Base-by-base conservation (phyloP, 345 rosid genomes). In the Nasturtium officinale region DNA sequence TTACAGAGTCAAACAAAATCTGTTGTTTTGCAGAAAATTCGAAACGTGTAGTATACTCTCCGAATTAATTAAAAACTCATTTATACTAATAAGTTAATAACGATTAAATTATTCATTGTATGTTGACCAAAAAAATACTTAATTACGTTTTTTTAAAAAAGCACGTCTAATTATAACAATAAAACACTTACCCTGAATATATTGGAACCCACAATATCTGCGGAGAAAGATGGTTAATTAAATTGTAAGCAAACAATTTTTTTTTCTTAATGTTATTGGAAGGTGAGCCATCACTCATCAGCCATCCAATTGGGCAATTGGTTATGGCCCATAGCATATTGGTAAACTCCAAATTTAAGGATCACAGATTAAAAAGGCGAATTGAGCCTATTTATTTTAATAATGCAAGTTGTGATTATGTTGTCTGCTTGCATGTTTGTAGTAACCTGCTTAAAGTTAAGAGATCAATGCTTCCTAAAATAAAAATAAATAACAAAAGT, bases 391-490 rank as follows among this genome's bases (percentile, higher is more conserved):
- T 59, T n/a, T 67, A 16, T 58, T 74, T 58, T 20, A 67, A 67
- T 60, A 6, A 32, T 75, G 48, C 63, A 75, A 75, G n/a, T 75
- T 68, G 79, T 68, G 52, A 68, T 75, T 68, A 75, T 68, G 64
- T 68, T 75, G 69, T 68, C 79, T 75, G 43, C 74, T 68, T 75
- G 69, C 68, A 75, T 75, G 78, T 67, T 68, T 52, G 62, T 52
- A 67, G 79, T 61, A 68, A 75, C 69, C 68, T 67, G 57, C 55
- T 51, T 52, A 15, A 65, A 45, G 71, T 26, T 62, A 38, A 4
- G 45, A 67, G 51, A 74, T 57, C 65, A 74, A 74, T 74, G 62
- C 55, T 72, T 72, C 18, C 21, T 5, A 51, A 60, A 25, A 62
- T 23, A 18, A 15, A 40, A 62, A 51, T 25, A 69, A 21, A 55